These are phyloP conservation scores for Castanea sativa DNA, from an alignment of 306 rosid species.

Conservation along the genomic window DNA sequence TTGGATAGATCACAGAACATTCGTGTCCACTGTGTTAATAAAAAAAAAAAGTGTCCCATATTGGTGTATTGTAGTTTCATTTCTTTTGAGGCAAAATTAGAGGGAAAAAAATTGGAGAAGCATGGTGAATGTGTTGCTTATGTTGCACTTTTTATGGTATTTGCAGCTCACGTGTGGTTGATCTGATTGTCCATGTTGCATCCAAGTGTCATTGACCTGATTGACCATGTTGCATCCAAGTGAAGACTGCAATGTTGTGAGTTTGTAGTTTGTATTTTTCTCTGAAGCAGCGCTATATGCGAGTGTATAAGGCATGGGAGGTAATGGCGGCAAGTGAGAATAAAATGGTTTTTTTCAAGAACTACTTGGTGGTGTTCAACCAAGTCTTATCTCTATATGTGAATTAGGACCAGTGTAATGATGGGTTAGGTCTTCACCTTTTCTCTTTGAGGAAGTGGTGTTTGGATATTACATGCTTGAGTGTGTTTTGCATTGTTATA, in stretches of 20 bases:
- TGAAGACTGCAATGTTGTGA: constrained; percentile 3
- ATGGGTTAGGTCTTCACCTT: not conserved
- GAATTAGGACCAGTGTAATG: not conserved
- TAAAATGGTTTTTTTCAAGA: not conserved
- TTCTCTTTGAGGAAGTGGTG: not conserved
- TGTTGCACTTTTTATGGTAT: not conserved
- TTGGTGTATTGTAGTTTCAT: not conserved
- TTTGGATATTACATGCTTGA: not conserved
- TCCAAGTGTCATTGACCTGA: constrained; percentile 55
- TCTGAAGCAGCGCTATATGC: not conserved
- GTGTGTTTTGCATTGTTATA: not conserved
- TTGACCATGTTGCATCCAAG: constrained; percentile 35
- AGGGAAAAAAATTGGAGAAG: too few species aligned
- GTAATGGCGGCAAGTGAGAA: not conserved
- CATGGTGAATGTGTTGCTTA: not conserved
- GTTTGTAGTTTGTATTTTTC: not conserved
- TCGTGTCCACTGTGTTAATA: too few species aligned
- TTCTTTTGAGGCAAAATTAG: too few species aligned
- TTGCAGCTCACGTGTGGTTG: constrained; percentile 70
- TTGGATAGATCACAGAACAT: not conserved
- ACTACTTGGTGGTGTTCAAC: not conserved
- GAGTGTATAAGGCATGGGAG: not conserved
- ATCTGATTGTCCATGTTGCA: constrained; percentile 49
- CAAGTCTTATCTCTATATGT: not conserved
- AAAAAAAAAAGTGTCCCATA: not conserved